Percentiles rank a stretch among this genome's conserved stretches.
phyloP scores from a whole-genome alignment of 2,329 filamentous ascomycete genomes.

The Sordariomycetes sp. region DNA sequence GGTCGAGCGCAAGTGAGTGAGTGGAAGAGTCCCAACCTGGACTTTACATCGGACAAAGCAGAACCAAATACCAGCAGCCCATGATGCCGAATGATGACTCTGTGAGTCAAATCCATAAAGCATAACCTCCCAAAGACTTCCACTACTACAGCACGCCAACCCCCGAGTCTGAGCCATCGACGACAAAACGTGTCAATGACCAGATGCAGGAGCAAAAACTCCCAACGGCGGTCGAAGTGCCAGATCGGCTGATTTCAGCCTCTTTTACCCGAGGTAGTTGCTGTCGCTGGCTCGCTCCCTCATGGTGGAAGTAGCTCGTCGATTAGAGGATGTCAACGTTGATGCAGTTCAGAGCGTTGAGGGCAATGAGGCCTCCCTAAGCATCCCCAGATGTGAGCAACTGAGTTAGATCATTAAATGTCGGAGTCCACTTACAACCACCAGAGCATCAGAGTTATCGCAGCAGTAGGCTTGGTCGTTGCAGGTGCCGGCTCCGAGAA shows the following conservation, averaged over 20 bases:
- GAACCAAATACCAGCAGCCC: background rate
- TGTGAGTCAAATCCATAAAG: too few species aligned
- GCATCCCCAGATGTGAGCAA: background rate
- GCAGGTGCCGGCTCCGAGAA: background rate
- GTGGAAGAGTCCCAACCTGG: background rate
- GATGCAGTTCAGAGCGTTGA: background rate
- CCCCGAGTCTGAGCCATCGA: background rate
- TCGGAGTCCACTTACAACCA: background rate
- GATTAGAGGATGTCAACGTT: background rate
- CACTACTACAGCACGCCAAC: background rate
- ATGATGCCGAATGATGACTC: background rate
- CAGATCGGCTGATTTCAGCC: too few species aligned
- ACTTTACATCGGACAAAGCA: background rate
- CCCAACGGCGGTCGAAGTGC: background rate
- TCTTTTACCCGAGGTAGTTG: background rate
- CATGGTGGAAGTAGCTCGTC: background rate
- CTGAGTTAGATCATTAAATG: background rate
- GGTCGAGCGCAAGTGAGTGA: background rate
- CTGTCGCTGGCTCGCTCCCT: background rate
- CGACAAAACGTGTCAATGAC: background rate
- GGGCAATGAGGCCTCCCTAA: background rate
- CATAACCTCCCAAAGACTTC: background rate
- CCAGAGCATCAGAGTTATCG: background rate
- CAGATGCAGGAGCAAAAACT: background rate
- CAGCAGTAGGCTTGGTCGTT: slow-evolving; percentile 1